Evolutionary conservation across 495 filamentous ascomycete genomes (phyloP).

Genomic region (Aspergillus campestris): DNA sequence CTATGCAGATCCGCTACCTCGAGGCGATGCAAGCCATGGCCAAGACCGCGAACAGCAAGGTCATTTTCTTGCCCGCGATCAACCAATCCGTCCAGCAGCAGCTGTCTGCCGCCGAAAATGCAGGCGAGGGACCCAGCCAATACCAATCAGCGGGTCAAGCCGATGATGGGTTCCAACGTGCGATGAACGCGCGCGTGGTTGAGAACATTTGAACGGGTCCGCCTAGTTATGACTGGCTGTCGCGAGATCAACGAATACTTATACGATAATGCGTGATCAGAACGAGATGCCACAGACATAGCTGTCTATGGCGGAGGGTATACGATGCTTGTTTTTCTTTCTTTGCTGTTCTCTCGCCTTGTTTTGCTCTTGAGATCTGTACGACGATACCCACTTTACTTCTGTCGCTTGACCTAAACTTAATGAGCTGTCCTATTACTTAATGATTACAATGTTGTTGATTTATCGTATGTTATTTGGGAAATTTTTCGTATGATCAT

Average conservation of each 20-base stretch:
- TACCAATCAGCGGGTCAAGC: slow-evolving; percentile 32
- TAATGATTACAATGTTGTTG: not conserved
- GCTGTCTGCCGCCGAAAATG: slow-evolving; percentile 41
- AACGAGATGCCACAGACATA: too few relatives aligned
- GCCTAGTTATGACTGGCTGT: not conserved
- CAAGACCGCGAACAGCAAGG: slow-evolving; percentile 89
- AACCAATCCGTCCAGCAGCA: slow-evolving; percentile 42
- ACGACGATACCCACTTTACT: slow-evolving; percentile 34
- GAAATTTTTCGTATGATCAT: too few relatives aligned
- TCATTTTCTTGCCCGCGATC: slow-evolving; percentile 80
- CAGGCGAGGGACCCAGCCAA: slow-evolving; percentile 51
- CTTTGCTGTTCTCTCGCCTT: slow-evolving; percentile 5
- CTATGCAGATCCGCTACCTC: slow-evolving; percentile 98
- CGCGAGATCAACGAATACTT: not conserved
- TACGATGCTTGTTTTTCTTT: slow-evolving; percentile 3
- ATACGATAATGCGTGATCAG: slow-evolving; percentile 2
- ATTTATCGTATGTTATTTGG: too few relatives aligned
- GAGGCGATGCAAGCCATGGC: slow-evolving; percentile 99
- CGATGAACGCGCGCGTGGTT: slow-evolving; percentile 76
- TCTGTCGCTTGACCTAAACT: slow-evolving; percentile 6
- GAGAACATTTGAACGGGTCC: slow-evolving; percentile 63
- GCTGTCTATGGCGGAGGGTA: too few relatives aligned
- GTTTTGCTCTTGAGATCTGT: slow-evolving; percentile 7
- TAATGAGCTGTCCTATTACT: too few relatives aligned
- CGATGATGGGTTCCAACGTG: slow-evolving; percentile 64